Base-by-base conservation (phyloP, 2,329 filamentous ascomycete genomes). In the Fusarium bactridioides region DNA sequence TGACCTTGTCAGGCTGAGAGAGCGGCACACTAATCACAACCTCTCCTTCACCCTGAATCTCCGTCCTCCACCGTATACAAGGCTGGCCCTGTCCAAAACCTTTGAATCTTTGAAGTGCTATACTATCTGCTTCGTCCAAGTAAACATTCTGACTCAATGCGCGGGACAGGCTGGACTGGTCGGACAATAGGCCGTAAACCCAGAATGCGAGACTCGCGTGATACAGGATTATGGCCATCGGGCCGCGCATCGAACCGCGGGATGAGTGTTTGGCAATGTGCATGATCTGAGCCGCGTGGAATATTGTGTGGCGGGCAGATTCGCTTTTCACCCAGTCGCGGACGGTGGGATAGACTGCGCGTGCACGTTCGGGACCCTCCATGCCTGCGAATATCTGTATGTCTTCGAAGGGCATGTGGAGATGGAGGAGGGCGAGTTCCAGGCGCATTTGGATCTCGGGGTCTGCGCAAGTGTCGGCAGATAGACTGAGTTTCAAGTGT, bases 341-440 rank as follows among this genome's bases (percentile, higher is more conserved):
- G 1, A 82, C 77, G 3, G 76, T 77, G 16, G 80, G 76, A 31
- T 80, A 81, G 0, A 80, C 78, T 12, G 76, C 72, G 1, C 79
- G 77, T 6, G 83, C 81, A 54, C 82, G 81, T 27, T 83, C 79
- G 16, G 80, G 78, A 9, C 82, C 82, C 25, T 83, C 80, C 51
- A 83, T 83, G 7, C 83, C 83, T 1, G 83, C 83, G 27, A 84
- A 83, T 3, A 82, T 77, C 16, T 85, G 83, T 0, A 85, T 76
- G 10, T 83, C 80, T 33, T 84, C 83, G 1, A 85, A 78, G 0
- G 83, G 83, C 61, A 82, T 80, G 37, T 84, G 76, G 1, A 85
- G 74, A 11, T 83, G 80, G 40, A 84, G 76, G 0, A 79, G 76
- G 7, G 79, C 75, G 5, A 79, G 73, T 45, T 84, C 80, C 2